phyloP scores from a whole-genome alignment of 768 basidiomycete species.

The Boletus tomentosulus region DNA sequence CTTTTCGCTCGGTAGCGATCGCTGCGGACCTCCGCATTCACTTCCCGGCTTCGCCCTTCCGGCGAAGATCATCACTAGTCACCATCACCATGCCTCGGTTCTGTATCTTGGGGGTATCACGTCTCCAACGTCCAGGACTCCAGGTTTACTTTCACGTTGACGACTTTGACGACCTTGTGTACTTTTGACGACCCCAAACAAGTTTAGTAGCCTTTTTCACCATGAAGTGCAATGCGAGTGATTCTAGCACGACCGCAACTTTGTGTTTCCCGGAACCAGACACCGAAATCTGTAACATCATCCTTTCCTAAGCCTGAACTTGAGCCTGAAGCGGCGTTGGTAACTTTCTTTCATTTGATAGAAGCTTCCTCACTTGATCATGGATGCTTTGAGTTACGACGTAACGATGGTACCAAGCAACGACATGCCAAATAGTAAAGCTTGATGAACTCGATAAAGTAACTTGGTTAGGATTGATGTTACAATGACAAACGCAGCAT shows the following conservation, averaged over 20 bases:
- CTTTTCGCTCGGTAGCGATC: conserved; percentile 21
- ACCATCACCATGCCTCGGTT: conserved; percentile 5
- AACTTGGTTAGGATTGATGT: too few species aligned
- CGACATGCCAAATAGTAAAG: too few species aligned
- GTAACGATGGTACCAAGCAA: too few species aligned
- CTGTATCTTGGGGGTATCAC: conserved; percentile 14
- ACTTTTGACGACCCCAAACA: conserved; percentile 22
- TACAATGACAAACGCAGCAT: too few species aligned
- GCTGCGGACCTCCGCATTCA: conserved; percentile 17
- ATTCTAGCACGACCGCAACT: conserved; percentile 1
- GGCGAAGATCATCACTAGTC: conserved; percentile 18
- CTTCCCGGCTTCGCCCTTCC: conserved; percentile 16
- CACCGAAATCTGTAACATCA: too few species aligned
- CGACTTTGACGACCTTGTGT: conserved; percentile 24
- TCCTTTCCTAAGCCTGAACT: too few species aligned
- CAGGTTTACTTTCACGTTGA: conserved; percentile 17
- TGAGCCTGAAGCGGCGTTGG: too few species aligned
- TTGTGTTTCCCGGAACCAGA: too few species aligned
- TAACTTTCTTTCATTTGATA: too few species aligned
- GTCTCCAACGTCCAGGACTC: conserved; percentile 7
- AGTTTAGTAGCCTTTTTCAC: conserved; percentile 6
- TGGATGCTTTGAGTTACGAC: too few species aligned
- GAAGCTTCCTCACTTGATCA: too few species aligned
- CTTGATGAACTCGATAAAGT: too few species aligned
- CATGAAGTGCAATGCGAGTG: conserved; percentile 7